phyloP scores from a whole-genome alignment of 73 alveolate species.

The Stentor roeselii region DNA sequence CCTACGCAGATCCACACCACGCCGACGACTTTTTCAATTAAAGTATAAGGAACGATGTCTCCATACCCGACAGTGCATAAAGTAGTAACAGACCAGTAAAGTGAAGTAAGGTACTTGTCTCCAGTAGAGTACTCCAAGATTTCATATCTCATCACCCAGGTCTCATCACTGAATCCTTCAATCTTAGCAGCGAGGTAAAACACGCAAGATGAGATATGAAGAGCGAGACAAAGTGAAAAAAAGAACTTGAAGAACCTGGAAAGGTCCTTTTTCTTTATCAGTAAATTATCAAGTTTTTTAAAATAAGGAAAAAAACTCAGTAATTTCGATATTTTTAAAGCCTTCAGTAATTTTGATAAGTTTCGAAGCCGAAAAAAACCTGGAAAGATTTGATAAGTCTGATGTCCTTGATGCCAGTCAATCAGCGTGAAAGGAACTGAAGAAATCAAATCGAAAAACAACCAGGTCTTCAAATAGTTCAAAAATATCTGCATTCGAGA shows the following conservation, averaged over 20 bases:
- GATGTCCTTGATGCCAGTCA: no score
- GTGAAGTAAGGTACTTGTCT: neutral
- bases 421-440: neutral
- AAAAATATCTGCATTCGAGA: neutral
- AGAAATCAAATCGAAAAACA: neutral
- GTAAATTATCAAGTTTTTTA: neutral
- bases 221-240: neutral
- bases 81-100: neutral
- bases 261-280: neutral
- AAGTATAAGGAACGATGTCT: neutral
- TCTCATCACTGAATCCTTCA: constrained; percentile 28
- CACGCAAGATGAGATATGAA: neutral
- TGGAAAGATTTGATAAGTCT: neutral
- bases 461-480: neutral
- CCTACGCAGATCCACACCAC: neutral
- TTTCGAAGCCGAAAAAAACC: neutral
- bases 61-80: constrained; percentile 14
- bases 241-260: no score
- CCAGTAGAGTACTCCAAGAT: constrained; percentile 33
- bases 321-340: no score
- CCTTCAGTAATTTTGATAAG: neutral
- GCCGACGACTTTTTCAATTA: neutral
- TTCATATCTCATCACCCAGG: constrained; percentile 41
- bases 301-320: neutral
- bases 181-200: constrained; percentile 36